Evolutionary conservation across 2,329 filamentous ascomycete species (phyloP).

Genomic region (Shiraia sp.): DNA sequence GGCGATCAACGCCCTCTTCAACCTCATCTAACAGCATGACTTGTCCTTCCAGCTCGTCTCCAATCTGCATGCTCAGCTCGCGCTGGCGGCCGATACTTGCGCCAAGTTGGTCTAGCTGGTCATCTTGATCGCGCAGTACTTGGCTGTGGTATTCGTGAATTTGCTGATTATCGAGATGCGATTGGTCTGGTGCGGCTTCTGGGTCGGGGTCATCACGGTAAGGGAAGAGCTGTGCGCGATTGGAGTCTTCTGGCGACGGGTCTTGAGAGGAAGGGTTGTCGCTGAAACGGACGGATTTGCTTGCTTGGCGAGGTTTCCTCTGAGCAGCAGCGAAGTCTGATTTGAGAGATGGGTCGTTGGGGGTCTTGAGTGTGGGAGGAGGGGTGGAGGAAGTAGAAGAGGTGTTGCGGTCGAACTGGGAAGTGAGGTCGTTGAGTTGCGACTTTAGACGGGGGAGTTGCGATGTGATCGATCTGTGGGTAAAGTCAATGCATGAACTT

Average conservation of each 20-base stretch:
- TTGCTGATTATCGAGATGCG: conserved; percentile 74
- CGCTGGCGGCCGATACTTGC: conserved; percentile 85
- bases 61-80: conserved; percentile 93
- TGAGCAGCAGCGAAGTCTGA: conserved; percentile 44
- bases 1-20: conserved; percentile 79
- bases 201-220: conserved; percentile 70
- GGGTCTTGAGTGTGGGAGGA: conserved; percentile 42
- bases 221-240: conserved; percentile 64
- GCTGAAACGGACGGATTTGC: conserved; percentile 86
- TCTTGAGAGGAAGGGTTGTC: conserved; percentile 54
- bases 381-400: conserved; percentile 51
- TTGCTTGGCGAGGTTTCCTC: conserved; percentile 39
- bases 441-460: conserved; percentile 70
- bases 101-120: conserved; percentile 87
- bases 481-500: too few species aligned
- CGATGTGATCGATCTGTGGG: conserved; percentile 50
- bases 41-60: conserved; percentile 91
- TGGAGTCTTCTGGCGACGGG: conserved; percentile 45
- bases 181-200: conserved; percentile 54
- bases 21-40: conserved; percentile 87
- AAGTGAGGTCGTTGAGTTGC: conserved; percentile 75
- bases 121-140: conserved; percentile 86
- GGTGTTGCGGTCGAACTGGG: conserved; percentile 71
- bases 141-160: conserved; percentile 82
- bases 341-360: conserved; percentile 49